Conservation (phyloP, 2,329 filamentous ascomycete species). For the Botrytis medusae region DNA sequence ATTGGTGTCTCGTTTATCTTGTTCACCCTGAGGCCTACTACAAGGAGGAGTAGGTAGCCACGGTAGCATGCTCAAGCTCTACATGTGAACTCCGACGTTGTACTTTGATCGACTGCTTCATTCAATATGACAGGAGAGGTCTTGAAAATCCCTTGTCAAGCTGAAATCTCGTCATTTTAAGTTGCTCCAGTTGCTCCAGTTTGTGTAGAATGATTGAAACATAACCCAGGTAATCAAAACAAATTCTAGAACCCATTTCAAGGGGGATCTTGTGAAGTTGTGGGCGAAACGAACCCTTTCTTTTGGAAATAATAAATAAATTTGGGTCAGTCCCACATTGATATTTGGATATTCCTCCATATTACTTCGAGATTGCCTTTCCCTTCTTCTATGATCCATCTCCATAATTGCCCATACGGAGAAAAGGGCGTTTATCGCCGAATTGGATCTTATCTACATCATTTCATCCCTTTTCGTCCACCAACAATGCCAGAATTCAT, state of each 20-base stretch:
- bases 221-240: neutral
- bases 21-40: neutral
- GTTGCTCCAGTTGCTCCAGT: slow-evolving; percentile 10
- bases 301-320: neutral
- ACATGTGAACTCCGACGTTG: neutral
- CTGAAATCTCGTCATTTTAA: slow-evolving; percentile 4
- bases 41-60: too few species aligned
- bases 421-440: neutral
- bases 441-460: slow-evolving; percentile 6
- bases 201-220: neutral
- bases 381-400: neutral
- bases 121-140: neutral
- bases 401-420: neutral
- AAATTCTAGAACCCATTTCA: neutral
- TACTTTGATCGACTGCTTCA: neutral
- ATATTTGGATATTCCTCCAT: neutral
- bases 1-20: neutral
- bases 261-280: neutral
- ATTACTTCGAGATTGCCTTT: neutral
- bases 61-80: neutral
- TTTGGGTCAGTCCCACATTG: neutral
- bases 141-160: neutral
- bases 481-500: neutral
- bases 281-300: neutral
- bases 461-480: slow-evolving; percentile 10